phyloP scores from a whole-genome alignment of 164 flowering plant genomes.

The Litsea cubeba region DNA sequence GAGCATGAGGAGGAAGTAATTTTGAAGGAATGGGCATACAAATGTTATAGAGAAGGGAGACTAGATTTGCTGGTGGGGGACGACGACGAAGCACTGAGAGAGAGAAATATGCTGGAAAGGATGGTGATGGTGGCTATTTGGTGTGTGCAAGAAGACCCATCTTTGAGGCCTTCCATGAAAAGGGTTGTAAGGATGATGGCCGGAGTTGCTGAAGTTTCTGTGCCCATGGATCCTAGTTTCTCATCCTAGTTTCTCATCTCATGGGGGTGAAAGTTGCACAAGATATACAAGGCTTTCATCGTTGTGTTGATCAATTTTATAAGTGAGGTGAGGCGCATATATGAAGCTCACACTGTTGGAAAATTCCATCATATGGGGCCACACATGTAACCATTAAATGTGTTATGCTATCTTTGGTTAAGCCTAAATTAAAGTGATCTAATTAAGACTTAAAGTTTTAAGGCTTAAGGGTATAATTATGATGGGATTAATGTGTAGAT shows the following conservation, averaged over 20 bases:
- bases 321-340: no score
- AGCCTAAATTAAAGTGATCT: no score
- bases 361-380: no score
- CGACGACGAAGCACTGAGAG: constrained; percentile 14
- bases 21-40: constrained; percentile 21
- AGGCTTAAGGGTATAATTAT: no score
- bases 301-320: no score
- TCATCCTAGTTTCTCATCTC: constrained; percentile 5
- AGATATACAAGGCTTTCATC: no score
- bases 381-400: no score
- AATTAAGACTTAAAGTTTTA: no score
- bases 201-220: constrained; percentile 12
- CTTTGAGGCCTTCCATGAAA: constrained; percentile 13
- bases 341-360: no score
- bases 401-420: no score
- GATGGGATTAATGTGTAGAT: no score
- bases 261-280: no score
- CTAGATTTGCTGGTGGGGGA: constrained; percentile 7
- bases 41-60: constrained; percentile 11
- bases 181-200: constrained; percentile 11
- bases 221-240: constrained; percentile 17
- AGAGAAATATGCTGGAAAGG: constrained; percentile 3
- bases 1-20: constrained; percentile 9
- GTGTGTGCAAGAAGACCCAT: constrained; percentile 14
- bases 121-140: constrained; percentile 11